Conservation (phyloP, 192 early-diverging fungal genomes). For the Spinellus fusiger region DNA sequence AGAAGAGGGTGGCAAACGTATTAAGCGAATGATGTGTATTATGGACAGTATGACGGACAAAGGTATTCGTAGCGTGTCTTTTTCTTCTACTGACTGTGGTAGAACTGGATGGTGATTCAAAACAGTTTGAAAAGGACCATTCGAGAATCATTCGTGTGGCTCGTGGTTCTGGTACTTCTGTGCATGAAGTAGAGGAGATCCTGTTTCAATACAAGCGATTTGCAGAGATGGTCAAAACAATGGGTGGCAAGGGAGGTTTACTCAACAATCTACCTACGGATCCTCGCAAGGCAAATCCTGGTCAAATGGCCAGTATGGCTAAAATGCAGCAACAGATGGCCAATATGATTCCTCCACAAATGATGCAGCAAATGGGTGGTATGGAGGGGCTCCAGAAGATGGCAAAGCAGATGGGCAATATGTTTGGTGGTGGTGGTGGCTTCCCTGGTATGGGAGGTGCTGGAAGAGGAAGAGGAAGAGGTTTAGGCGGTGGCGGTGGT, state of each 20-base stretch:
- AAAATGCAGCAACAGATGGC: constrained; percentile 67
- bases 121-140: constrained; percentile 69
- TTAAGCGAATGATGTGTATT: constrained; percentile 77
- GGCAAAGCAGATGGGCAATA: constrained; percentile 56
- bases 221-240: constrained; percentile 83
- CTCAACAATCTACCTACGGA: constrained; percentile 58
- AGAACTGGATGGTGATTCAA: constrained; percentile 86
- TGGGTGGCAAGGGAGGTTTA: constrained; percentile 87
- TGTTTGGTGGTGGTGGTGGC: constrained; percentile 47
- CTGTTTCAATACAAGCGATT: constrained; percentile 71
- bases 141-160: constrained; percentile 73
- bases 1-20: constrained; percentile 53
- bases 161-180: constrained; percentile 76
- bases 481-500: constrained; percentile 33
- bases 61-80: constrained; percentile 12
- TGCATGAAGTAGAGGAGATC: constrained; percentile 81
- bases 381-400: constrained; percentile 59
- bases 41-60: constrained; percentile 94
- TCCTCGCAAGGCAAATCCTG: constrained; percentile 47
- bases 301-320: constrained; percentile 53
- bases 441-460: constrained; percentile 1
- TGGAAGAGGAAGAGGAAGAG: too few relatives aligned
- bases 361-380: constrained; percentile 47
- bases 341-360: constrained; percentile 59
- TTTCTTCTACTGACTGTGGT: background rate